A percentile compares a stretch with the other conserved stretches of the same genome.
phyloP scores from a whole-genome alignment of 2,329 filamentous ascomycete species.

The Sporothrix pallida region DNA sequence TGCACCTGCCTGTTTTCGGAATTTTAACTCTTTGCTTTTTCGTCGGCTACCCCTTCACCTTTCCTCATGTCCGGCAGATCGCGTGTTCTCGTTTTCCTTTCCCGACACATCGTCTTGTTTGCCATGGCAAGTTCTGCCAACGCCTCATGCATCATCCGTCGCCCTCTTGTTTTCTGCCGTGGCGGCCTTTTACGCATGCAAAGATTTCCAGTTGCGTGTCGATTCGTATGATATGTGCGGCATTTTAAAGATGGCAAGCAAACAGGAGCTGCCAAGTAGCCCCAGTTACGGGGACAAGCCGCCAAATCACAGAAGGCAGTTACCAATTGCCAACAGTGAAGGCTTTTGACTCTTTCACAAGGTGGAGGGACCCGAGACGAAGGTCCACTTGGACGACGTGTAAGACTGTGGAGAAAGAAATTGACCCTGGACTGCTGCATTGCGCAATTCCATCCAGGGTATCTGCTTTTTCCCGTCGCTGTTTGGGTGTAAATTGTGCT shows the following conservation, averaged over 20 bases:
- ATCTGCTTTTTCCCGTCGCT: slow-evolving; percentile 19
- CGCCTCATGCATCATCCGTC: not conserved
- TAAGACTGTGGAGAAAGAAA: slow-evolving; percentile 31
- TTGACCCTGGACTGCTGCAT: slow-evolving; percentile 30
- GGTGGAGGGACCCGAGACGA: slow-evolving; percentile 7
- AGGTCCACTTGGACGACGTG: slow-evolving; percentile 29
- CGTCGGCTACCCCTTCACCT: not conserved
- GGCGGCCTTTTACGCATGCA: slow-evolving; percentile 10
- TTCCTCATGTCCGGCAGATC: not conserved
- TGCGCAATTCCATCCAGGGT: slow-evolving; percentile 31
- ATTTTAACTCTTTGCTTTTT: not conserved
- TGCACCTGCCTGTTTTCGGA: slow-evolving; percentile 6
- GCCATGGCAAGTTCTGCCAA: slow-evolving; percentile 10
- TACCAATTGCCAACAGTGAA: slow-evolving; percentile 22
- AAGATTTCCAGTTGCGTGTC: slow-evolving; percentile 1
- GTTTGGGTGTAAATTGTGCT: not conserved
- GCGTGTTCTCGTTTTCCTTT: slow-evolving; percentile 9
- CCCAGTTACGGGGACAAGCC: slow-evolving; percentile 18
- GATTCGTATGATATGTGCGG: slow-evolving; percentile 34
- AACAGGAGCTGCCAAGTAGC: slow-evolving; percentile 36
- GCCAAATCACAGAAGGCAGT: slow-evolving; percentile 5
- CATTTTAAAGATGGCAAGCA: slow-evolving; percentile 32
- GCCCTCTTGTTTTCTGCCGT: slow-evolving; percentile 10
- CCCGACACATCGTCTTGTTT: not conserved
- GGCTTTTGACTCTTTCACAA: not conserved